A percentile compares a stretch with the other conserved stretches of the same genome.
Evolutionary conservation across 2,329 filamentous ascomycete species (phyloP).

Genomic region (Ophiostoma sp.): DNA sequence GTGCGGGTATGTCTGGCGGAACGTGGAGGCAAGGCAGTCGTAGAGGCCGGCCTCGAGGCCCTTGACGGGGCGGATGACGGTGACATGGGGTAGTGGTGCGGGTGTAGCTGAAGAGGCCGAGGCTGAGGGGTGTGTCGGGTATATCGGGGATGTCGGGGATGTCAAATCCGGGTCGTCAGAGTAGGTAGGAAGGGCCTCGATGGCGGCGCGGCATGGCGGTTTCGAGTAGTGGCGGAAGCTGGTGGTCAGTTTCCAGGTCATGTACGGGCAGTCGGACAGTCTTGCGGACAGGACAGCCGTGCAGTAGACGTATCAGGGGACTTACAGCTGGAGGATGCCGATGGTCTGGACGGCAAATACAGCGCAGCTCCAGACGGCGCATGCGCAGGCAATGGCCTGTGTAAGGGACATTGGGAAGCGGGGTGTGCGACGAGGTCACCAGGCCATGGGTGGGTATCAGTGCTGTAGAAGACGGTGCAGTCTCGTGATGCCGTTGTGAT

Average conservation of each 20-base stretch:
- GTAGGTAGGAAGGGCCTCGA: slow-evolving; percentile 38
- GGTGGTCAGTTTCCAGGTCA: background rate
- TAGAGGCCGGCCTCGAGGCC: slow-evolving; percentile 85
- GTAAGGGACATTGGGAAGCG: background rate
- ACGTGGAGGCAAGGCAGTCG: slow-evolving; percentile 83
- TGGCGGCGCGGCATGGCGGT: slow-evolving; percentile 45
- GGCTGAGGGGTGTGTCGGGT: too few species aligned
- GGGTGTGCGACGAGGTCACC: background rate
- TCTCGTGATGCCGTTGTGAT: background rate
- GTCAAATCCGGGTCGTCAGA: background rate
- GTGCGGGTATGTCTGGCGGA: slow-evolving; percentile 73
- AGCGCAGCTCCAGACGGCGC: slow-evolving; percentile 1
- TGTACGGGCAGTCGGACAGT: background rate
- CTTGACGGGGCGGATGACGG: slow-evolving; percentile 88
- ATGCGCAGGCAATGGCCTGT: slow-evolving; percentile 4
- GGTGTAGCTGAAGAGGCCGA: slow-evolving; percentile 23
- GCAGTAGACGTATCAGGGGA: background rate
- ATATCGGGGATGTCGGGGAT: background rate
- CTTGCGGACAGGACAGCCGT: too few species aligned
- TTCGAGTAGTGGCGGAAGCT: slow-evolving; percentile 53
- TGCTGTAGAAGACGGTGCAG: background rate
- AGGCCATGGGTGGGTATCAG: background rate
- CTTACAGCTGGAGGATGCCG: slow-evolving; percentile 4
- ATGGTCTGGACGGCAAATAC: slow-evolving; percentile 8
- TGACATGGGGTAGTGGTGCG: slow-evolving; percentile 61